phyloP scores from a whole-genome alignment of 495 filamentous ascomycete genomes.

The Neurospora tetrasperma region DNA sequence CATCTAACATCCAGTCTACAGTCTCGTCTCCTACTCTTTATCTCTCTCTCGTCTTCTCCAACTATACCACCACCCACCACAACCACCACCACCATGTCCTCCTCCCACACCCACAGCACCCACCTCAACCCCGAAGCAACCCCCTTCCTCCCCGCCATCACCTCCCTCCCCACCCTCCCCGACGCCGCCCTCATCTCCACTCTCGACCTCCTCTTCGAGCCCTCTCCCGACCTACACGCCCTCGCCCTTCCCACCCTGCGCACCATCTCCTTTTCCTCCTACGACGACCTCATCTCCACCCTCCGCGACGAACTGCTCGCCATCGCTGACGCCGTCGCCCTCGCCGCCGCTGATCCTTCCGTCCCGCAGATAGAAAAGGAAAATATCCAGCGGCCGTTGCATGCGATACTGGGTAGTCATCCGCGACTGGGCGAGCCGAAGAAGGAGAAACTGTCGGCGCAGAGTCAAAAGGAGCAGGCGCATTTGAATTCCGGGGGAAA shows the following conservation, averaged over 20 bases:
- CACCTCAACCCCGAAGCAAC: slow-evolving; percentile 12
- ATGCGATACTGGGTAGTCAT: slow-evolving; percentile 74
- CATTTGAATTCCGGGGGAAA: slow-evolving; percentile 56
- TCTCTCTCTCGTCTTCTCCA: not conserved
- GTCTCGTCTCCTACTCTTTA: not conserved
- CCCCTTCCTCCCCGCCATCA: slow-evolving; percentile 27
- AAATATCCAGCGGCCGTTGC: slow-evolving; percentile 11
- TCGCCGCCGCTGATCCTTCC: slow-evolving; percentile 1
- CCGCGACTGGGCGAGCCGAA: slow-evolving; percentile 76
- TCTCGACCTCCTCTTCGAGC: slow-evolving; percentile 82
- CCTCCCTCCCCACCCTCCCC: slow-evolving; percentile 30
- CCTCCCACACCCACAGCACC: not conserved
- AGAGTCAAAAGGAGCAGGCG: slow-evolving; percentile 71
- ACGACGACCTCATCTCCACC: slow-evolving; percentile 18
- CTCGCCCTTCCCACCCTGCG: slow-evolving; percentile 58
- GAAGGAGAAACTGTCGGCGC: slow-evolving; percentile 45
- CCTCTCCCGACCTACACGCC: slow-evolving; percentile 61
- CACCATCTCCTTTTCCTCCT: slow-evolving; percentile 45
- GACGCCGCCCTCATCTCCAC: slow-evolving; percentile 46
- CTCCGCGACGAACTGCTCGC: slow-evolving; percentile 46
- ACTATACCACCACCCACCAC: not conserved
- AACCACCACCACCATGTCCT: not conserved
- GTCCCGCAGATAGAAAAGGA: slow-evolving; percentile 2
- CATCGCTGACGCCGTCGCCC: slow-evolving; percentile 32
- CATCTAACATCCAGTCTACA: too few relatives aligned